Evolutionary conservation across 805 yeast genomes (phyloP).

Genomic region (Nakazawaea ernobii): DNA sequence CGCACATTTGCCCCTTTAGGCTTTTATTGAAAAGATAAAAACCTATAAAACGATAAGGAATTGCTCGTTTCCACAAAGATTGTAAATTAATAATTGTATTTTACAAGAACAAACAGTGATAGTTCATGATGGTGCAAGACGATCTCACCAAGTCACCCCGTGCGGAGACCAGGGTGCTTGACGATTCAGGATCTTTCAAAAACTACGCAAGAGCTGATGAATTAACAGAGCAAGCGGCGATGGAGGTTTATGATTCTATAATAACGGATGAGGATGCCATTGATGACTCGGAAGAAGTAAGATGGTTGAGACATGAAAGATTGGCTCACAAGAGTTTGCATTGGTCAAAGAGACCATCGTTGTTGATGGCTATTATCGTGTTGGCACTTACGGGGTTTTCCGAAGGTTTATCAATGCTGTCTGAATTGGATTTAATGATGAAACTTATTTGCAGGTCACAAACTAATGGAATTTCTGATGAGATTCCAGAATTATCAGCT

Average conservation of each 20-base stretch:
- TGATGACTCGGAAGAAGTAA: slow-evolving; percentile 32
- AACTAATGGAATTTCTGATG: slow-evolving; percentile 10
- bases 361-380: slow-evolving; percentile 32
- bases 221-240: slow-evolving; percentile 1
- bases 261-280: slow-evolving; percentile 27
- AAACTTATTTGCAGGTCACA: slow-evolving; percentile 30
- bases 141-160: too few relatives aligned
- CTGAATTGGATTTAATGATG: slow-evolving; percentile 26
- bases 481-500: not conserved
- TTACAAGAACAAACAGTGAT: too few relatives aligned
- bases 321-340: slow-evolving; percentile 31
- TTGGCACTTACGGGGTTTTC: slow-evolving; percentile 32
- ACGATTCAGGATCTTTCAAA: not conserved
- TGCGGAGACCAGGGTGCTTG: not conserved
- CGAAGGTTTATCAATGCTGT: slow-evolving; percentile 26
- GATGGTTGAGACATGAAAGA: slow-evolving; percentile 48
- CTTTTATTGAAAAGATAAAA: too few relatives aligned
- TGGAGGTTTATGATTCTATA: slow-evolving; percentile 30
- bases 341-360: slow-evolving; percentile 48
- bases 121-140: too few relatives aligned
- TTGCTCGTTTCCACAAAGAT: too few relatives aligned
- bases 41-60: too few relatives aligned
- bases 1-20: too few relatives aligned
- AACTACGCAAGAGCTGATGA: not conserved
- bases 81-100: too few relatives aligned